Base-by-base conservation (phyloP, 495 filamentous ascomycete species). In the Hypoxylon rickii region DNA sequence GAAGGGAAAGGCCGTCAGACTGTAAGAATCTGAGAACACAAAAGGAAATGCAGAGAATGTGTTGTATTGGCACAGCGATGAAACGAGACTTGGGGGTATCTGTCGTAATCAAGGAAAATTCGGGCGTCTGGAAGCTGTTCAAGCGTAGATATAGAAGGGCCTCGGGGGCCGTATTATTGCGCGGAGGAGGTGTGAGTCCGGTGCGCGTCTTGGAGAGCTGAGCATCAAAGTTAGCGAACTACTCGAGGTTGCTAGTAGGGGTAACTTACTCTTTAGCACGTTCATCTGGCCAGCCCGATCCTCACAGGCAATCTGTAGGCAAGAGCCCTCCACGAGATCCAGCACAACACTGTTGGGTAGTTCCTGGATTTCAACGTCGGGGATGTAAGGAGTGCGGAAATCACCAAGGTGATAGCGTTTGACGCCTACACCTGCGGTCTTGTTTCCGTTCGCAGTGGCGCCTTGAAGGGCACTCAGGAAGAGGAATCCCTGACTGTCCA, bases 351-450 rank as follows among this genome's bases (percentile, higher is more conserved):
- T 92, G 65, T 95, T 87, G 7, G 92, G 89, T 31, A 97, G 70
- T 73, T 97, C 92, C 70, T 96, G 88, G 58, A 87, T 76, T 52
- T 97, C 92, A 58, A 92, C 85, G 71, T 96, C 90, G 1, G 92
- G 92, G 6, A 89, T 78, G 56, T 85, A 89, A 4, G 91, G 91
- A 7, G 75, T 71, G 54, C 80, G 79, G 75, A 97, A 95, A 42
- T 94, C 90, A 53, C 81, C 83, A 37, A 97, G 76, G 64, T 92
- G 88, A 64, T 88, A 96, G 19, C 83, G 82, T 73, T 90, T 92
- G 53, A 83, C 76, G 43, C 73, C 65, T 7, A 63, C 69, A 3
- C 63, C 69, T 55, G 76, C 32, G 12, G 63, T 48, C 32, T 68
- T 54, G 7, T 71, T 68, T 41, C 72, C 51, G 38, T 60, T 67